phyloP scores from a whole-genome alignment of 305 asterid species.

The Fraxinus paxiana region DNA sequence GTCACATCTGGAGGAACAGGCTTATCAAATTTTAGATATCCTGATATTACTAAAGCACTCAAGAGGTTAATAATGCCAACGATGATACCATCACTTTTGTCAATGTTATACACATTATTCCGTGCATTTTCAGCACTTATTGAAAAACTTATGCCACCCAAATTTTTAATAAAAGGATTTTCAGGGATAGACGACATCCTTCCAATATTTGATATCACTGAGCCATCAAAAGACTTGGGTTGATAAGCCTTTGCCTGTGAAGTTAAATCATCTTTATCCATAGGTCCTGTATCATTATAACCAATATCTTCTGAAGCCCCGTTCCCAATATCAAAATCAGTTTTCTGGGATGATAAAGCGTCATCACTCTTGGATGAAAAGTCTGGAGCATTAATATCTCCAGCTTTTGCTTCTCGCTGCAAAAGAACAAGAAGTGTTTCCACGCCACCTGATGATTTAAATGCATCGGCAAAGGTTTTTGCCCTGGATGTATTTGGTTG shows the following conservation, averaged over 20 bases:
- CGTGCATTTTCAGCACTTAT: slow-evolving; percentile 96
- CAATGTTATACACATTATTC: slow-evolving; percentile 87
- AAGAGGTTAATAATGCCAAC: slow-evolving; percentile 76
- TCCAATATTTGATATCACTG: slow-evolving; percentile 38
- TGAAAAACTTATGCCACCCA: slow-evolving; percentile 83
- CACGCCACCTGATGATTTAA: slow-evolving; percentile 83
- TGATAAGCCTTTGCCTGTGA: slow-evolving; percentile 45
- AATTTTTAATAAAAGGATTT: slow-evolving; percentile 48
- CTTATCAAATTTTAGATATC: slow-evolving; percentile 73
- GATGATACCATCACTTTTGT: slow-evolving; percentile 76
- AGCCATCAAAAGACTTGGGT: slow-evolving; percentile 33
- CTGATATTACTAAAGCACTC: slow-evolving; percentile 82
- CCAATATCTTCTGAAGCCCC: slow-evolving; percentile 31
- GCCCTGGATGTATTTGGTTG: slow-evolving; percentile 90
- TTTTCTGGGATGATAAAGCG: slow-evolving; percentile 33
- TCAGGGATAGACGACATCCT: slow-evolving; percentile 65
- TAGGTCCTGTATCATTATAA: slow-evolving; percentile 32
- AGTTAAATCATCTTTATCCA: slow-evolving; percentile 41
- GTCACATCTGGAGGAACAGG: slow-evolving; percentile 70
- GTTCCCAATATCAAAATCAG: slow-evolving; percentile 30
- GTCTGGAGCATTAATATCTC: slow-evolving; percentile 60
- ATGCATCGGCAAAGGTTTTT: slow-evolving; percentile 86
- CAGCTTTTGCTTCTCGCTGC: slow-evolving; percentile 94
- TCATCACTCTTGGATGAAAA: slow-evolving; percentile 37
- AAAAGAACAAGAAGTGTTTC: slow-evolving; percentile 92